phyloP scores from a whole-genome alignment of 1,284 basidiomycete species.

The Coniophora puteana region DNA sequence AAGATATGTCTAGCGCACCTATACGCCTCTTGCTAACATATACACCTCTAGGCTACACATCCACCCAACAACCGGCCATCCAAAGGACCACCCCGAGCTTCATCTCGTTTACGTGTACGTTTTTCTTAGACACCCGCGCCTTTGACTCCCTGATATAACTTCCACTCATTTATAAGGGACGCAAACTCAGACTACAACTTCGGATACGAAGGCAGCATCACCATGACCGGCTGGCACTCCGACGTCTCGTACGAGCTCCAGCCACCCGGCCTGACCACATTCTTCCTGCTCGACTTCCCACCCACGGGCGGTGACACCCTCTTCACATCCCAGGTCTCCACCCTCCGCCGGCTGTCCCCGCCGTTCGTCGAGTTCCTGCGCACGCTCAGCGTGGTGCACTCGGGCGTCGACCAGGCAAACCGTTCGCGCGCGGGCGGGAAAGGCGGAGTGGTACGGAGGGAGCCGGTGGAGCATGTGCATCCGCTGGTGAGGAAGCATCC shows the following conservation, averaged over 20 bases:
- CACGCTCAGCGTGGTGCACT: constrained; percentile 73
- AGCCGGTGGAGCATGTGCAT: constrained; percentile 76
- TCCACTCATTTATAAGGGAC: constrained; percentile 50
- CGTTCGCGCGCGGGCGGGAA: constrained; percentile 67
- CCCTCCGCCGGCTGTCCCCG: constrained; percentile 67
- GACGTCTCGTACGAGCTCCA: constrained; percentile 85
- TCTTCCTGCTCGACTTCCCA: constrained; percentile 78
- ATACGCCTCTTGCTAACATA: constrained; percentile 19
- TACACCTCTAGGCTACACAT: constrained; percentile 61
- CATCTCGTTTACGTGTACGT: constrained; percentile 71
- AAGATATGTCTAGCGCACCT: constrained; percentile 12
- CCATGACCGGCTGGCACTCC: constrained; percentile 71
- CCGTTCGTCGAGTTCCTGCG: constrained; percentile 71
- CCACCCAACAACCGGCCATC: constrained; percentile 78
- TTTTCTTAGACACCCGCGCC: neutral
- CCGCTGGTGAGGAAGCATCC: constrained; percentile 71
- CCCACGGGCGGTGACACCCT: constrained; percentile 78
- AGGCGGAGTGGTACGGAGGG: constrained; percentile 68
- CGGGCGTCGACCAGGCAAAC: constrained; percentile 73
- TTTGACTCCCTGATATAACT: constrained; percentile 5
- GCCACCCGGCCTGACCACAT: constrained; percentile 81
- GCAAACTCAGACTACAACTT: constrained; percentile 67
- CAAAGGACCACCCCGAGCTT: constrained; percentile 64
- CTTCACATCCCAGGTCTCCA: constrained; percentile 69
- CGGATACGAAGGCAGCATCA: constrained; percentile 61